Base-by-base conservation (phyloP, 2,329 filamentous ascomycete species). In the Pseudocercospora fijiensis region DNA sequence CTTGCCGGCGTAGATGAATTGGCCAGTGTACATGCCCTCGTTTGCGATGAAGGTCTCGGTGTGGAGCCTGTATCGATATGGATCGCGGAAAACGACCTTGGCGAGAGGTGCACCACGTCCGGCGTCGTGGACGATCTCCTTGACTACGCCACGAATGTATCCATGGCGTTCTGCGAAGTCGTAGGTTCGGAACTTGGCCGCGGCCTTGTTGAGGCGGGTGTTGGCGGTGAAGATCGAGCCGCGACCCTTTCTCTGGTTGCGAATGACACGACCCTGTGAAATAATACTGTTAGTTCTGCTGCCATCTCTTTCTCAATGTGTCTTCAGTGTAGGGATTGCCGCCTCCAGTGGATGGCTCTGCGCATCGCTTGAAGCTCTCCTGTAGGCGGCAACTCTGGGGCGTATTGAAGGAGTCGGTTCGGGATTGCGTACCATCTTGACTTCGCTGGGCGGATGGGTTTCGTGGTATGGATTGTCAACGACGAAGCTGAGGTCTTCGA, bases 1-100 rank as follows among this genome's bases (percentile, higher is more conserved):
- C 92, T 99, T 99, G 81, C 95, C 95, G 80, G 94, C 95, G 85
- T 99, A 99, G 90, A 99, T 92, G 88, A 99, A 99, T 84, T 99
- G 95, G 81, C 95, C 95, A 74, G 95, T 97, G 91, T 98, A 99
- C 93, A 98, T 97, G 86, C 95, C 95, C 87, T 98, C 95, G 85
- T 98, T 99, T 84, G 95, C 95, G 80, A 99, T 99, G 90, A 99
- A 97, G 76, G 95, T 99, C 90, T 99, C 93, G 82, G 90, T 94
- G 81, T 92, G 85, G 81, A 93, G 89, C 89, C 96, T 96, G 90
- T 91, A 98, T 83, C 89, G 88, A 90, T 99, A 99, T 77, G 95
- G 92, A 84, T 96, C 91, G 77, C 95, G 93, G 91, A 99, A 99
- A 76, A 88, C 84, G 78, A 99, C 93, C 84, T 91, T 92, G 81